These are phyloP conservation scores for Juglanconis sp. DNA, from an alignment of 2,329 filamentous ascomycete species.

Conservation along the genomic window DNA sequence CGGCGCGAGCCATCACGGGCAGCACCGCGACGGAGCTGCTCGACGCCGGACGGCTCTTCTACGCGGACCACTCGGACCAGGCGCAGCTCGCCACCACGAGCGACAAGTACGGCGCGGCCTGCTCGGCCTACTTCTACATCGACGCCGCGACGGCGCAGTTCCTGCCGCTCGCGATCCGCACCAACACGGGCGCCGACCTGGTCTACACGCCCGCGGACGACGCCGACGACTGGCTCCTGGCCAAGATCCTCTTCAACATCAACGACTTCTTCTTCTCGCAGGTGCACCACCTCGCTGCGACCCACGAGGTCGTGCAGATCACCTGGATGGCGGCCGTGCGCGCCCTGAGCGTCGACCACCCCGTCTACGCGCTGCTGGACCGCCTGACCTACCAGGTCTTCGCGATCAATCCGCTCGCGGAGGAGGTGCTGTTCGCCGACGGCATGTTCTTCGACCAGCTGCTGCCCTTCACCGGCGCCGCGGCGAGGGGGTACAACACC, in stretches of 20 bases:
- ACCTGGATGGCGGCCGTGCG: slow-evolving; percentile 41
- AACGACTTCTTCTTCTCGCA: slow-evolving; percentile 44
- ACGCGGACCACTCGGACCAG: slow-evolving; percentile 39
- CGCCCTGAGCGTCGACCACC: slow-evolving; percentile 43
- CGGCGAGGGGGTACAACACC: slow-evolving; percentile 25
- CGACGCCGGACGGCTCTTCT: slow-evolving; percentile 36
- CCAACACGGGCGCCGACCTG: slow-evolving; percentile 38
- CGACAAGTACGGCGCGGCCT: slow-evolving; percentile 36
- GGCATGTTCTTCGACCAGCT: slow-evolving; percentile 29
- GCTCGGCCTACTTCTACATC: slow-evolving; percentile 46
- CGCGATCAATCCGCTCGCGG: slow-evolving; percentile 26
- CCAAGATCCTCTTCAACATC: slow-evolving; percentile 46
- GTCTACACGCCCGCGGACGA: slow-evolving; percentile 44
- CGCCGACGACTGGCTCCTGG: slow-evolving; percentile 45
- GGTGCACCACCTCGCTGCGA: slow-evolving; percentile 38
- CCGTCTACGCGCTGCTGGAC: slow-evolving; percentile 36
- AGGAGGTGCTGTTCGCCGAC: slow-evolving; percentile 22
- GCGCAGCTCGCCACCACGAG: slow-evolving; percentile 19
- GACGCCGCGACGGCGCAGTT: slow-evolving; percentile 35
- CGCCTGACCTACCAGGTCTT: slow-evolving; percentile 30
- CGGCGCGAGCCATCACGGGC: slow-evolving; percentile 28
- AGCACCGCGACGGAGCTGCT: slow-evolving; percentile 31
- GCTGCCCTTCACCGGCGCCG: slow-evolving; percentile 27
- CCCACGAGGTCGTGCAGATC: slow-evolving; percentile 40
- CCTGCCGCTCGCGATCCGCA: slow-evolving; percentile 44